phyloP scores from a whole-genome alignment of 208 protist species.

The Leishmania mexicana region DNA sequence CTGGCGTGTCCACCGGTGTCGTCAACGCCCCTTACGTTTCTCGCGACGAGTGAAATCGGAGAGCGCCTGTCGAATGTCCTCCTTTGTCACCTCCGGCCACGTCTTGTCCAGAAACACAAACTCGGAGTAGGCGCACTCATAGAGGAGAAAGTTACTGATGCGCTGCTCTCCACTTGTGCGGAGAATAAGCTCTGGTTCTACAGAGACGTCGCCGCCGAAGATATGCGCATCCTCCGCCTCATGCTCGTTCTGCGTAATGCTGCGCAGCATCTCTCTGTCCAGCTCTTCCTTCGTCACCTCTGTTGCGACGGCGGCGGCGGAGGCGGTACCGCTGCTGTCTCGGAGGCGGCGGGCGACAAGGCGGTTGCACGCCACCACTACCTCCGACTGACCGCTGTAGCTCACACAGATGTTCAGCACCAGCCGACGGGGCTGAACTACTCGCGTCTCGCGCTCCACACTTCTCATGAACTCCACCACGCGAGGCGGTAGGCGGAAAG shows the following conservation, averaged over 20 bases:
- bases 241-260: constrained; percentile 71
- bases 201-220: constrained; percentile 29
- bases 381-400: constrained; percentile 84
- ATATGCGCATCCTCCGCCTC: constrained; percentile 59
- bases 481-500: constrained; percentile 47
- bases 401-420: constrained; percentile 89
- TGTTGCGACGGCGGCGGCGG: neutral
- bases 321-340: neutral
- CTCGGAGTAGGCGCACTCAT: constrained; percentile 88
- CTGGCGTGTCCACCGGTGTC: neutral
- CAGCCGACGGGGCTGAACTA: constrained; percentile 50
- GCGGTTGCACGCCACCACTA: constrained; percentile 67
- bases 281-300: constrained; percentile 61
- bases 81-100: constrained; percentile 76
- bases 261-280: constrained; percentile 77
- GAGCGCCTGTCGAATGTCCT: constrained; percentile 53
- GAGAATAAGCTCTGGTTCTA: constrained; percentile 83
- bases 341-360: constrained; percentile 33
- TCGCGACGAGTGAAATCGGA: constrained; percentile 50
- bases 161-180: constrained; percentile 88
- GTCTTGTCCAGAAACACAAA: constrained; percentile 75
- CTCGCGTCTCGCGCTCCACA: constrained; percentile 70
- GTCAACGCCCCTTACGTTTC: constrained; percentile 47
- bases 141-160: constrained; percentile 90
- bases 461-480: constrained; percentile 65